Evolutionary conservation across 305 asterid species (phyloP).

Genomic region (Stenogyne calaminthoides): DNA sequence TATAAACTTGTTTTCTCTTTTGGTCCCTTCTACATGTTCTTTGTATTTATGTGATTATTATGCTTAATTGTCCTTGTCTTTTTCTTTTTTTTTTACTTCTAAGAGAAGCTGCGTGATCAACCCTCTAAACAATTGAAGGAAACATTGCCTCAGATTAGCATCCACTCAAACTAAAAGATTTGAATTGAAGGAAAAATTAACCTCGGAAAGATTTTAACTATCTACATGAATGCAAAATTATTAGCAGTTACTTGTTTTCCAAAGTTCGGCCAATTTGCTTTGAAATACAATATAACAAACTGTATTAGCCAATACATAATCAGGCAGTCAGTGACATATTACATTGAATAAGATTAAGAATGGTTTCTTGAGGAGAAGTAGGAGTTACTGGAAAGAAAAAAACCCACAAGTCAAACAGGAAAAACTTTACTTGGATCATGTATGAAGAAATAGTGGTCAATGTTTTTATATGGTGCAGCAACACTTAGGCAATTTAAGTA

Average conservation of each 20-base stretch:
- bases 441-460: neutral
- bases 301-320: neutral
- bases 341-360: neutral
- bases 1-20: neutral
- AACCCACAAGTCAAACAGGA: neutral
- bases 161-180: neutral
- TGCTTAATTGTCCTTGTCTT: no score
- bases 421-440: neutral
- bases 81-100: neutral
- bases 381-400: conserved; percentile 5
- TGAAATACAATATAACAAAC: neutral
- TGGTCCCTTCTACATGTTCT: neutral
- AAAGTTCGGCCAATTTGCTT: neutral
- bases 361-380: conserved; percentile 2
- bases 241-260: neutral
- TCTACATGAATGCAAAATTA: neutral
- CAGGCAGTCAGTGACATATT: neutral
- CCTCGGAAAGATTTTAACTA: neutral
- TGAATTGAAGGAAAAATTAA: neutral
- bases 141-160: neutral
- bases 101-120: no score
- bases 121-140: neutral
- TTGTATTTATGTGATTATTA: neutral
- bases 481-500: neutral
- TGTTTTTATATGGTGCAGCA: neutral